Evolutionary conservation across 192 early-diverging fungal species (phyloP), one percentile per base, ranked within the genome.

Genomic region (Spizellomyces punctatus): DNA sequence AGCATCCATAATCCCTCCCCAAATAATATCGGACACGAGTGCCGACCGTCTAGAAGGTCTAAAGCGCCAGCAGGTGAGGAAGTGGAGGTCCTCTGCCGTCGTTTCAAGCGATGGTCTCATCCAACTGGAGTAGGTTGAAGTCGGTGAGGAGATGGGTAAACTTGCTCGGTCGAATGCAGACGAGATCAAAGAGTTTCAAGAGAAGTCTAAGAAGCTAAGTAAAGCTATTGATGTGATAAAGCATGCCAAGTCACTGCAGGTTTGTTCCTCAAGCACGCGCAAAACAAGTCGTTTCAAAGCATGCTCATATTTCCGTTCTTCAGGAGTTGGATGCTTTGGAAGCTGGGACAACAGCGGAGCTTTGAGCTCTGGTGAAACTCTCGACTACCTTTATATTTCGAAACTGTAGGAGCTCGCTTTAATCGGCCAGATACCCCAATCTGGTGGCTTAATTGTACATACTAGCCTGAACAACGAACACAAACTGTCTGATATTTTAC

Each of bases 11-110:
- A 46, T 59, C 9, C 50, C 59, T n/a, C 27, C 50, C 41, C 21
- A 58, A 41, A 6, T 71, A 58, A 56, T 55, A 50, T 19, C 12
- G 8, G 65, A 79, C 21, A 45, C 48, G 5, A 67, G 22, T 14
- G 52, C 59, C 46, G 72, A 74, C 12, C 59, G 49, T 7, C 19
- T 79, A 12, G 57, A 36, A 0, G 62, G 22, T n/a, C 49, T 63
- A 21, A 75, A 64, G 54, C 47, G 52, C 58, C 69, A 79, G 27
- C 67, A 59, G 67, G 77, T 50, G 46, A 42, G 41, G 3, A 36
- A 36, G 27, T 36, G 27, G 27, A 36, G 3, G 27, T 36, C 27
- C 27, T 36, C 27, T 3, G 27, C 27, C 27, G 27, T 36, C 27
- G 27, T 36, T 36, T 36, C 27, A 36, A 36, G 27, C 27, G 27